Percentiles rank a stretch among this genome's conserved stretches.
Conservation (phyloP, 176 grass and related monocot genomes). For the Luzula sylvatica region DNA sequence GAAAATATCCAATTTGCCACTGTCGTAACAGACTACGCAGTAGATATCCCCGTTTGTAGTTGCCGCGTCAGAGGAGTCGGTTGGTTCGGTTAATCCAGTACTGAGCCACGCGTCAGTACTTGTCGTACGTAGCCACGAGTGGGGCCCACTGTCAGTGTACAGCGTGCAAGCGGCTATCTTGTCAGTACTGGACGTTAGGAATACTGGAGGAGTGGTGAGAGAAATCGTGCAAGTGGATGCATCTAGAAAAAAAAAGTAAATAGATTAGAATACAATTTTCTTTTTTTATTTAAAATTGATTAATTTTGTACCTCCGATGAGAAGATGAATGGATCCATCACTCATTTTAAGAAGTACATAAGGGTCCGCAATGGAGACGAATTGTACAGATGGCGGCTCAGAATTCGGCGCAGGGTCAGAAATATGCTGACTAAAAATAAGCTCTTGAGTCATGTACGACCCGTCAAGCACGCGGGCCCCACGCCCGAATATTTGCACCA, state of each 20-base stretch:
- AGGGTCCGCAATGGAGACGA: constrained; percentile 81
- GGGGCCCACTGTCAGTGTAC: constrained; percentile 74
- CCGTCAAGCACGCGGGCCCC: constrained; percentile 98
- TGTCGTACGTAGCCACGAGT: constrained; percentile 66
- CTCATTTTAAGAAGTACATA: constrained; percentile 84
- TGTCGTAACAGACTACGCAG: constrained; percentile 81
- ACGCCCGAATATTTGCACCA: constrained; percentile 66
- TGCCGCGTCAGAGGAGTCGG: constrained; percentile 50
- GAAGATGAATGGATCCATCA: constrained; percentile 84
- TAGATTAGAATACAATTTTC: constrained; percentile 12
- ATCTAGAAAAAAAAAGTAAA: constrained; percentile 43
- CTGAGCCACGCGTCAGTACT: constrained; percentile 91
- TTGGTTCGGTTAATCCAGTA: constrained; percentile 41
- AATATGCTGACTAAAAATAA: constrained; percentile 50
- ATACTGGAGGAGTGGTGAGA: constrained; percentile 40
- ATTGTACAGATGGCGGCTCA: constrained; percentile 49
- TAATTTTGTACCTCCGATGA: constrained; percentile 71
- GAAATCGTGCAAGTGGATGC: constrained; percentile 62
- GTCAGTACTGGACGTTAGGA: constrained; percentile 30
- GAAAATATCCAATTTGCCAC: constrained; percentile 77
- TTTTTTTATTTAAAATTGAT: background rate
- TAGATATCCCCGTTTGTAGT: constrained; percentile 65
- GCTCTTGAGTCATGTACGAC: constrained; percentile 96
- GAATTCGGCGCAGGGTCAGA: constrained; percentile 56
- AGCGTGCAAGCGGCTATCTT: constrained; percentile 64